phyloP scores from a whole-genome alignment of 352 stramenopile species.

The Elongisporangium prolatum region DNA sequence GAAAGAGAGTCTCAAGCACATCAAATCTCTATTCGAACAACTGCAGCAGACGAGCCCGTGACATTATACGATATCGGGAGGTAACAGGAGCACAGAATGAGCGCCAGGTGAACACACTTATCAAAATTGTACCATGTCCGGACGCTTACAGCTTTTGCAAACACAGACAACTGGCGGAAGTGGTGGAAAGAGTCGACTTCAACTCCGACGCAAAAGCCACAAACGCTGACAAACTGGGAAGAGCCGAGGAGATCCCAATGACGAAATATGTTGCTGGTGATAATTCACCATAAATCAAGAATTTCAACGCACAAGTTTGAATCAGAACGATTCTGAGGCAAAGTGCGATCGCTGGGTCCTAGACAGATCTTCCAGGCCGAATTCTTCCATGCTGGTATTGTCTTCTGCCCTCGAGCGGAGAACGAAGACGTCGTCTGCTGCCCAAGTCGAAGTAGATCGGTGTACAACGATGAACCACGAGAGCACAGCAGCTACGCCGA shows the following conservation, averaged over 20 bases:
- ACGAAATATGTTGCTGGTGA: too few relatives aligned
- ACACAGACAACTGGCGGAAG: too few relatives aligned
- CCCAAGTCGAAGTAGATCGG: neutral
- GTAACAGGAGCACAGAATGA: too few relatives aligned
- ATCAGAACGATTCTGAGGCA: neutral
- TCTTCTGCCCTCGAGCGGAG: neutral
- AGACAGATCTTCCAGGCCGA: neutral
- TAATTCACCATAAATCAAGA: too few relatives aligned
- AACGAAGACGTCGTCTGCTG: neutral
- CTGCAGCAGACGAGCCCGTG: conserved; percentile 49
- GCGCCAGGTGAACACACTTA: too few relatives aligned
- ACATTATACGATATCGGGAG: too few relatives aligned
- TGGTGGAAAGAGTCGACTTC: too few relatives aligned
- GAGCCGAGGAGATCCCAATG: too few relatives aligned
- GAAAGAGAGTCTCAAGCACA: conserved; percentile 63
- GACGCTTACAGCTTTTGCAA: too few relatives aligned
- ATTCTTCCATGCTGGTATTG: neutral
- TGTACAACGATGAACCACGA: neutral
- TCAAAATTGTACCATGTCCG: too few relatives aligned
- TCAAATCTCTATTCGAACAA: conserved; percentile 76
- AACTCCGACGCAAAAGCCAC: too few relatives aligned
- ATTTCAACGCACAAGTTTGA: neutral
- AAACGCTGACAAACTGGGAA: too few relatives aligned
- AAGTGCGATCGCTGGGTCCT: neutral
- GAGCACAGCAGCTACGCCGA: conserved; percentile 14